Percentiles rank a stretch among this genome's conserved stretches.
Conservation (phyloP, 352 stramenopile species). For the Peronospora destructor region DNA sequence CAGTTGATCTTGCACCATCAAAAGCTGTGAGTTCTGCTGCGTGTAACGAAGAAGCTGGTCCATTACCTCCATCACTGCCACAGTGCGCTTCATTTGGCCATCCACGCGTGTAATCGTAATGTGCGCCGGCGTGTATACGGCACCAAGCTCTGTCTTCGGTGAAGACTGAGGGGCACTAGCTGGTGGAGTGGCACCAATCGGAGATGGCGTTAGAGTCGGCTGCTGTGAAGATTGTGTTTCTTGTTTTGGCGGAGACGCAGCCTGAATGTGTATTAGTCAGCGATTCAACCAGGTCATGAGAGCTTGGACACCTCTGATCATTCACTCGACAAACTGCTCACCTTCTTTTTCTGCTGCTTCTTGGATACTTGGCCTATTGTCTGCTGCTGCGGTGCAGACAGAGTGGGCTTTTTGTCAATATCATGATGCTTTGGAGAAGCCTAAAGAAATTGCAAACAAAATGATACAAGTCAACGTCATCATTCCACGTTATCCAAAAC, state of each 20-base stretch:
- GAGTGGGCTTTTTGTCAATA: conserved; percentile 11
- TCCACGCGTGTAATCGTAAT: conserved; percentile 70
- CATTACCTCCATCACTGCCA: conserved; percentile 75
- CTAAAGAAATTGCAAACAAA: too few relatives aligned
- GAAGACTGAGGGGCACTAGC: conserved; percentile 14
- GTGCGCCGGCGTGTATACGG: conserved; percentile 59
- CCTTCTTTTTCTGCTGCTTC: conserved; percentile 21
- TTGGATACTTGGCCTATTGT: neutral
- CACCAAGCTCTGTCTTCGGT: conserved; percentile 36
- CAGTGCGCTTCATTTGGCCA: conserved; percentile 63
- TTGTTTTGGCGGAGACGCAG: conserved; percentile 14
- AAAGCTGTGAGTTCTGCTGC: conserved; percentile 59
- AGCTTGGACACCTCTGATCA: neutral
- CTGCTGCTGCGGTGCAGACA: conserved; percentile 2
- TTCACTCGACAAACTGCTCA: conserved; percentile 2
- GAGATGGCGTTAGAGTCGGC: conserved; percentile 5
- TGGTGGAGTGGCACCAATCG: conserved; percentile 4
- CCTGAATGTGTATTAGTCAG: conserved; percentile 9
- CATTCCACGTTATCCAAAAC: neutral
- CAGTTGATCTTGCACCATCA: conserved; percentile 55
- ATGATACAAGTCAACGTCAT: conserved; percentile 11
- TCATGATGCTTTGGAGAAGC: too few relatives aligned
- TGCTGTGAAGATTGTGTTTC: conserved; percentile 4
- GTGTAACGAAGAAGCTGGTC: conserved; percentile 64
- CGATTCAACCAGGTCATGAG: conserved; percentile 8